Base-by-base conservation (phyloP, 108 stramenopile genomes). In the Conticribra guillardii region DNA sequence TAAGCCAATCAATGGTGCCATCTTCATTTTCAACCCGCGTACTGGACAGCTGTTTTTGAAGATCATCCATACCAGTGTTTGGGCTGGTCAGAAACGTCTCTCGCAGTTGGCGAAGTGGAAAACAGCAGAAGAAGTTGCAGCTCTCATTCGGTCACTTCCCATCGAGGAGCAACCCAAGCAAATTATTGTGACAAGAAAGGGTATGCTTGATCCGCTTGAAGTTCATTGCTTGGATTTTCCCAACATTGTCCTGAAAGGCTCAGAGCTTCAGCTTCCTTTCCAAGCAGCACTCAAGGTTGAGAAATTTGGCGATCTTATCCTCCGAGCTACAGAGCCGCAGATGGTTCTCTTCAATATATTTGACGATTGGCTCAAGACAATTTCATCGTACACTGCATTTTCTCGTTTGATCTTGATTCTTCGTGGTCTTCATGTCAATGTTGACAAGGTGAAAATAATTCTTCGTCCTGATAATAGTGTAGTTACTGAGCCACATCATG, bases 101-200 rank as follows among this genome's bases (percentile, higher is more conserved):
- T 96, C 96, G 0, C 97, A 98, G 85, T 95, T 99, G 44, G 99
- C 99, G 1, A 98, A 99, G 82, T 99, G 99, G 99, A 99, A 99
- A 82, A 99, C 99, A 19, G 97, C 99, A 9, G 99, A 99, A 78
- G 99, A 99, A 85, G 96, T 98, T 56, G 98, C 99, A 26, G 97
- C 97, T 26, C 83, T 99, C 9, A 99, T 99, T 71, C 94, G 99
- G 22, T 96, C 96, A 3, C 87, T 99, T 48, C 99, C 99, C 4
- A 96, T 97, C 60, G 97, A 98, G 73, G 98, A 99, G 78, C 99
- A 99, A 68, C 99, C 99, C 22, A 98, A 99, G 81, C 99, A 99
- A 67, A 98, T 99, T 67, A 99, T 99, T 74, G 98, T 99, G 16
- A 99, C 99, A 0, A 82, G 99, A 49, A 98, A 98, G 82, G 97